phyloP scores from a whole-genome alignment of 2,329 filamentous ascomycete species.

The Aspergillus sojae region DNA sequence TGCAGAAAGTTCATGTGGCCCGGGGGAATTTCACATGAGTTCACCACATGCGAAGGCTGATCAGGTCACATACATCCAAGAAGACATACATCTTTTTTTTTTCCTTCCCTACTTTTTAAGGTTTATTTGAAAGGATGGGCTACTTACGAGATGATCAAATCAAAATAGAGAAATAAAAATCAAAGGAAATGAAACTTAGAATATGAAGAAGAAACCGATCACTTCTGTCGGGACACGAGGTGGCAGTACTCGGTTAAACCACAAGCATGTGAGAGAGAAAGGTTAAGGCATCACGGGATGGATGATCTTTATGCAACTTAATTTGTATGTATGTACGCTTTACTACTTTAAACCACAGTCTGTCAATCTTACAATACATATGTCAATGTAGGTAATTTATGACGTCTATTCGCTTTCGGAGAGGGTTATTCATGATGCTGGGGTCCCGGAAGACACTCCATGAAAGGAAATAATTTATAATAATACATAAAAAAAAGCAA shows the following conservation, averaged over 20 bases:
- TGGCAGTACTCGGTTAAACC: not conserved
- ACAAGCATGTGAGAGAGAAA: not conserved
- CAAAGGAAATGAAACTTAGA: not conserved
- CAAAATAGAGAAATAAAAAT: no score
- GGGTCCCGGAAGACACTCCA: not conserved
- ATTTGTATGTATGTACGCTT: not conserved
- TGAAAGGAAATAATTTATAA: not conserved
- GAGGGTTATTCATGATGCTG: not conserved
- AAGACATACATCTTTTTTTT: not conserved
- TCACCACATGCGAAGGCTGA: not conserved
- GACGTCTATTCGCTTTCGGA: not conserved
- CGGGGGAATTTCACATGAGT: constrained; percentile 7
- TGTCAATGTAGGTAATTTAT: not conserved
- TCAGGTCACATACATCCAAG: not conserved
- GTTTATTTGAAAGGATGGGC: not conserved
- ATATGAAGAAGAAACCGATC: not conserved
- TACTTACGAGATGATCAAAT: not conserved
- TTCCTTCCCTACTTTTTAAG: not conserved
- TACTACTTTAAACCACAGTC: no score
- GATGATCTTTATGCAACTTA: not conserved
- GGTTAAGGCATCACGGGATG: not conserved
- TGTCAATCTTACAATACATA: not conserved
- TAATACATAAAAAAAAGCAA: no score
- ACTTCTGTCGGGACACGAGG: not conserved
- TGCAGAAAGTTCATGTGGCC: not conserved